These are phyloP conservation scores for Botrytis cinerea DNA, from an alignment of 2,329 filamentous ascomycete species.

Conservation along the genomic window DNA sequence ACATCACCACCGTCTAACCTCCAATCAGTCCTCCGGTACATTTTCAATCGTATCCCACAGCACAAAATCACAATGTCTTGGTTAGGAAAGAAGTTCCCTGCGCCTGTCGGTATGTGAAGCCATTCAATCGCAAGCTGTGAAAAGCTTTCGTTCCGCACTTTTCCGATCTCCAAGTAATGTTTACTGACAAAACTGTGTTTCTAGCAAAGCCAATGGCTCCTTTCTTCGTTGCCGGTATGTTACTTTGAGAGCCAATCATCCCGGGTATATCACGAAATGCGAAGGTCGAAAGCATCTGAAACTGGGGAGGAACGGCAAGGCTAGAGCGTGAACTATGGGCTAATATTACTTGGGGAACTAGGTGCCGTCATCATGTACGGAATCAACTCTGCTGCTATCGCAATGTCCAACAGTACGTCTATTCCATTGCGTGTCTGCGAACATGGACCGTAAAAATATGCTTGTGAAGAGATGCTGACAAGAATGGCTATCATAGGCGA, in stretches of 20 bases:
- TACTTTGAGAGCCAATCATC: background rate
- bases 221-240: constrained; percentile 93
- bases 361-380: constrained; percentile 87
- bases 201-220: constrained; percentile 87
- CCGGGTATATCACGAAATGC: background rate
- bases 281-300: background rate
- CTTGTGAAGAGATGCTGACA: constrained; percentile 24
- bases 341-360: constrained; percentile 45
- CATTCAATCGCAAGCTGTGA: constrained; percentile 21
- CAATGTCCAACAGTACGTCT: constrained; percentile 77
- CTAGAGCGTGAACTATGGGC: constrained; percentile 25
- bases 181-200: constrained; percentile 26
- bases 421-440: constrained; percentile 33
- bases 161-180: constrained; percentile 15
- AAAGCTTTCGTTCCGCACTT: constrained; percentile 24
- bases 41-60: constrained; percentile 39
- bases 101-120: constrained; percentile 71
- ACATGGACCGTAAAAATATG: background rate
- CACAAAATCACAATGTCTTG: constrained; percentile 66
- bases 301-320: background rate
- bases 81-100: constrained; percentile 83
- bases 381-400: constrained; percentile 78
- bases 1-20: constrained; percentile 24
- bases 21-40: constrained; percentile 40
- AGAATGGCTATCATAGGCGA: constrained; percentile 59